A percentile compares a stretch with the other conserved stretches of the same genome.
Conservation (phyloP, 2,329 filamentous ascomycete genomes). For the Pseudogymnoascus sp. region DNA sequence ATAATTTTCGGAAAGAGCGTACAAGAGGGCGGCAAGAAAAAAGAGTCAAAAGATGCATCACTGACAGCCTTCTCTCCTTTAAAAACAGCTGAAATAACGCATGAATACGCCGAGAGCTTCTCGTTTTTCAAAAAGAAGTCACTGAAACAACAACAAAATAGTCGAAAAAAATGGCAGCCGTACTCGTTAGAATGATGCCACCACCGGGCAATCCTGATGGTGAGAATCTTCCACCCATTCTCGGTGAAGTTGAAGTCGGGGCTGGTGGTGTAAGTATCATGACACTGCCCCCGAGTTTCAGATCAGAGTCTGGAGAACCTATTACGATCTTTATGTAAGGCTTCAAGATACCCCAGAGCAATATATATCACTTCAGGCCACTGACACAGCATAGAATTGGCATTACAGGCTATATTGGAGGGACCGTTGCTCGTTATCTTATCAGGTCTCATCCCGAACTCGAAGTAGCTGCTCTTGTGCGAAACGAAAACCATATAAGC, state of each 20-base stretch:
- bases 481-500: background rate
- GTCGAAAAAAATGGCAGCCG: background rate
- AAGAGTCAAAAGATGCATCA: background rate
- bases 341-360: background rate
- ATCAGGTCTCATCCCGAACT: background rate
- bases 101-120: background rate
- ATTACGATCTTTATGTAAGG: background rate
- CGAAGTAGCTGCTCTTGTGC: background rate
- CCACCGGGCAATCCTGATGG: no score
- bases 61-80: background rate
- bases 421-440: background rate
- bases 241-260: background rate
- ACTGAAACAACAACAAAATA: background rate
- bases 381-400: background rate
- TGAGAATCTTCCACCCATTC: background rate
- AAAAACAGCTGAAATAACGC: background rate
- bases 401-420: background rate
- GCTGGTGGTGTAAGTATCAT: background rate
- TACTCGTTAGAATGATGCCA: no score
- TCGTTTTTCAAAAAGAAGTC: background rate
- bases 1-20: background rate
- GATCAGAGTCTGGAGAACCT: background rate
- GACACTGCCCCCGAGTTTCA: background rate
- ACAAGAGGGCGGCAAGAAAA: background rate
- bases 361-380: background rate